Percentiles rank a stretch among this genome's conserved stretches.
phyloP scores from a whole-genome alignment of 2,329 filamentous ascomycete genomes.

The Curvularia sp. region DNA sequence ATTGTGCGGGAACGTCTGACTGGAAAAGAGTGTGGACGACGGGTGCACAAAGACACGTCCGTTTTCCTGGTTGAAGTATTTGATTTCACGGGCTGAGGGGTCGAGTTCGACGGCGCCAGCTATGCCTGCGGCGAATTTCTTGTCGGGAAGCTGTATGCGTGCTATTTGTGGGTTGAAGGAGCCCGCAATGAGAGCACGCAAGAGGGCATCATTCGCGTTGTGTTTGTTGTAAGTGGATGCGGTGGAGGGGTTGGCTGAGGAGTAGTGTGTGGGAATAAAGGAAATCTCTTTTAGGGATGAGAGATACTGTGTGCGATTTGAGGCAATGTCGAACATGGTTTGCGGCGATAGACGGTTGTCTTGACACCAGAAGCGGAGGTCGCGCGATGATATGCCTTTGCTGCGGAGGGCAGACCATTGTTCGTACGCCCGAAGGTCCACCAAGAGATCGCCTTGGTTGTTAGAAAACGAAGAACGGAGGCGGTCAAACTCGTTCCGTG shows the following conservation, averaged over 20 bases:
- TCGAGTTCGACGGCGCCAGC: constrained; percentile 92
- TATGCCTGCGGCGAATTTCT: constrained; percentile 88
- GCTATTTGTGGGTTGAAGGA: constrained; percentile 79
- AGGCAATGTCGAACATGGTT: constrained; percentile 85
- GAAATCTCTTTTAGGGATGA: constrained; percentile 85
- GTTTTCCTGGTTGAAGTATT: constrained; percentile 72
- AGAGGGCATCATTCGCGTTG: constrained; percentile 54
- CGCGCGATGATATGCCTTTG: constrained; percentile 62
- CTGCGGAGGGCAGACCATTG: constrained; percentile 75
- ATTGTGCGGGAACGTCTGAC: constrained; percentile 76
- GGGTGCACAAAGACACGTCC: constrained; percentile 89
- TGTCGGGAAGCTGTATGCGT: constrained; percentile 90
- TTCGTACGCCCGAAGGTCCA: constrained; percentile 83
- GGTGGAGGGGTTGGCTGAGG: constrained; percentile 34
- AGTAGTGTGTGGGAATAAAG: constrained; percentile 65
- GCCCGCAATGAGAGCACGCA: constrained; percentile 58
- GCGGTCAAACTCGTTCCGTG: constrained; percentile 79
- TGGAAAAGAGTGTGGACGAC: constrained; percentile 82
- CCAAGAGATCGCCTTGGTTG: constrained; percentile 85
- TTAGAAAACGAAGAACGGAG: constrained; percentile 76
- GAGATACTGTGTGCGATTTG: constrained; percentile 85
- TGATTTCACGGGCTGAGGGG: constrained; percentile 89
- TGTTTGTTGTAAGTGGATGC: constrained; percentile 56
- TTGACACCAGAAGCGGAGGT: constrained; percentile 78
- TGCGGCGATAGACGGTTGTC: constrained; percentile 84